Evolutionary conservation across 1,284 basidiomycete genomes (phyloP).

Genomic region (Xerocomus nothofagi): DNA sequence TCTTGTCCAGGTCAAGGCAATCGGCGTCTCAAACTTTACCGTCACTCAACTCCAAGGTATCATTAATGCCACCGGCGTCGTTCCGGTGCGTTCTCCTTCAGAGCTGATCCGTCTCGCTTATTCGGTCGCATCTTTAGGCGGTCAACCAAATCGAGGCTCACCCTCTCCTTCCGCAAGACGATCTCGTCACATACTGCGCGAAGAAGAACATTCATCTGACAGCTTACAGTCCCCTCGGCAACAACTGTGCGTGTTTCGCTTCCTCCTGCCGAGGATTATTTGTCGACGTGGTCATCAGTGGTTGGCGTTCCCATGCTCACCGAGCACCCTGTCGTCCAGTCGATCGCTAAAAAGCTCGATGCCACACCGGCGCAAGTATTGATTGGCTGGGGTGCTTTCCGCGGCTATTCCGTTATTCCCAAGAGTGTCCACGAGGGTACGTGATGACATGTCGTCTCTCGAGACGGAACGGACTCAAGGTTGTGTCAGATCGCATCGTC

Average conservation of each 20-base stretch:
- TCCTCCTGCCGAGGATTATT: not conserved
- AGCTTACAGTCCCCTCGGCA: constrained; percentile 85
- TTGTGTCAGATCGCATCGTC: constrained; percentile 47
- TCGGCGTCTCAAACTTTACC: constrained; percentile 85
- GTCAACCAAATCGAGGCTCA: constrained; percentile 87
- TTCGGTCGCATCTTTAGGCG: constrained; percentile 34
- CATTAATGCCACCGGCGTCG: constrained; percentile 72
- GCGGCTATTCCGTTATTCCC: constrained; percentile 71
- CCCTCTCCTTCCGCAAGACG: constrained; percentile 72
- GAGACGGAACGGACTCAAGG: not conserved
- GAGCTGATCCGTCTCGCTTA: not conserved
- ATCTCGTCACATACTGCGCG: constrained; percentile 68
- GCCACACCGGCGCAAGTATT: constrained; percentile 70
- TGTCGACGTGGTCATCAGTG: constrained; percentile 37
- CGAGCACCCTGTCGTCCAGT: constrained; percentile 60
- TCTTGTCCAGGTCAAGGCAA: constrained; percentile 46
- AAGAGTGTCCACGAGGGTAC: constrained; percentile 61
- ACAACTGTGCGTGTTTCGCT: constrained; percentile 52
- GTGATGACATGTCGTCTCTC: constrained; percentile 1
- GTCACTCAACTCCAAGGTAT: constrained; percentile 67
- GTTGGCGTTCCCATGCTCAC: constrained; percentile 58
- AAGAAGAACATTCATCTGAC: constrained; percentile 77
- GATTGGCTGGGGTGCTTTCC: constrained; percentile 65
- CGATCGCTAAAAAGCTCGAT: constrained; percentile 56
- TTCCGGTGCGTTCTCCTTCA: constrained; percentile 47